phyloP scores from a whole-genome alignment of 768 basidiomycete species.

The Tricholoma furcatifolium region DNA sequence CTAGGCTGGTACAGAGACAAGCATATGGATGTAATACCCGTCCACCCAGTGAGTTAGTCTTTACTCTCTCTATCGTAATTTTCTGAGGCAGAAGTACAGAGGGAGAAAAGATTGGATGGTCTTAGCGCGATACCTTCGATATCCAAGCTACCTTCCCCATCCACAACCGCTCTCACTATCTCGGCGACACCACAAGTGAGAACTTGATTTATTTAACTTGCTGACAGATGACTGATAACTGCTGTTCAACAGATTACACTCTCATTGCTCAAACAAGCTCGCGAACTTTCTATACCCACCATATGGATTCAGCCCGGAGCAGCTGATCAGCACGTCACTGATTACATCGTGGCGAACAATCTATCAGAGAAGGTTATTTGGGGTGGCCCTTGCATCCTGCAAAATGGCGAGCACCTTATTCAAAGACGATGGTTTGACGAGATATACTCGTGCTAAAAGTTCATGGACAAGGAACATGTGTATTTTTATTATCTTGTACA shows the following conservation, averaged over 20 bases:
- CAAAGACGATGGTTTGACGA: constrained; percentile 19
- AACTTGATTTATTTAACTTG: constrained; percentile 3
- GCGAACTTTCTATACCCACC: constrained; percentile 13
- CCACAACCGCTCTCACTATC: constrained; percentile 16
- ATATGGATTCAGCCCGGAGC: constrained; percentile 20
- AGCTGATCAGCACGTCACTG: constrained; percentile 12
- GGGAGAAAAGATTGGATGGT: constrained; percentile 14
- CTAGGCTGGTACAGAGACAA: constrained; percentile 19
- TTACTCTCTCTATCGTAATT: not conserved
- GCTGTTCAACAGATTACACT: constrained; percentile 16
- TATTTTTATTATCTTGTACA: constrained; percentile 6
- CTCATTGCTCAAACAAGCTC: constrained; percentile 21
- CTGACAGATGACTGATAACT: constrained; percentile 11
- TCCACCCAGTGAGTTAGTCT: constrained; percentile 14
- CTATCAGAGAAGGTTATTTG: constrained; percentile 16
- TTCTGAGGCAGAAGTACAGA: not conserved
- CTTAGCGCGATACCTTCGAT: constrained; percentile 14
- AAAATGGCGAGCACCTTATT: constrained; percentile 17
- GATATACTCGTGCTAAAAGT: constrained; percentile 6
- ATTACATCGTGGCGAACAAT: constrained; percentile 16
- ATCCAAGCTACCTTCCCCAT: constrained; percentile 18
- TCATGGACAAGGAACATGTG: not conserved
- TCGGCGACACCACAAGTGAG: constrained; percentile 14
- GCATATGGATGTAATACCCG: constrained; percentile 18
- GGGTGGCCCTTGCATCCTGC: constrained; percentile 20